Evolutionary conservation across 129 eudicot genomes (phyloP), one percentile per base, ranked within the genome.

Genomic region (Flaveria bidentis): DNA sequence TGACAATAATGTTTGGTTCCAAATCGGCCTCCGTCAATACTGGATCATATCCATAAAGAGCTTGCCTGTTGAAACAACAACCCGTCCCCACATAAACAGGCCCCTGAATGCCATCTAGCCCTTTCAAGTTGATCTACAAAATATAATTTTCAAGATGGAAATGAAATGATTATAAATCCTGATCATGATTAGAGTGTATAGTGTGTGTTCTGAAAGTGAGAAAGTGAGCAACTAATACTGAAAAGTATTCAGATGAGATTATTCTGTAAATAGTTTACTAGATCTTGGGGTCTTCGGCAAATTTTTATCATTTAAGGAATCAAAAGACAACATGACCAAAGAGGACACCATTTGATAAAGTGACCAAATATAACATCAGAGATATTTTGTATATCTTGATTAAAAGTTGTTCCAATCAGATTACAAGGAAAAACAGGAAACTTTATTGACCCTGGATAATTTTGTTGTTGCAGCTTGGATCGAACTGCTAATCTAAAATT

Each of bases 21-120:
- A 82, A 66, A 46, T 82, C 85, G 1, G 62, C 79, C 65, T 82
- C 85, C 1, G 85, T 82, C 53, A 82, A 76, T 9, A 82, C 85
- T 2, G 91, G 86, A 79, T 87, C 91, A 49, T 87, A 82, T 60
- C 91, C 91, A 72, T 87, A 87, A 44, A 87, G 85, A 74, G 91
- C 91, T 72, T 80, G 86, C 71, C 91, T 78, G 80, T 85, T 84
- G 77, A 87, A 87, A 73, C 87, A 85, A 68, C 91, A 87, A 60
- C 91, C 91, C 52, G 91, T 87, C 51, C 91, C 91, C 80, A 87
- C 91, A 26, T 87, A 87, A 11, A 87, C 88, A 0, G 91, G 91
- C 4, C 91, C 91, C 69, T 87, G 91, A 66, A 87, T 79, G 36
- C 91, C 91, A 79, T 87, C 91, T 18, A 84, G 76, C 75, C 91